Percentiles rank a stretch among this genome's conserved stretches.
phyloP scores from a whole-genome alignment of 768 basidiomycete species.

The Trametes cingulata region DNA sequence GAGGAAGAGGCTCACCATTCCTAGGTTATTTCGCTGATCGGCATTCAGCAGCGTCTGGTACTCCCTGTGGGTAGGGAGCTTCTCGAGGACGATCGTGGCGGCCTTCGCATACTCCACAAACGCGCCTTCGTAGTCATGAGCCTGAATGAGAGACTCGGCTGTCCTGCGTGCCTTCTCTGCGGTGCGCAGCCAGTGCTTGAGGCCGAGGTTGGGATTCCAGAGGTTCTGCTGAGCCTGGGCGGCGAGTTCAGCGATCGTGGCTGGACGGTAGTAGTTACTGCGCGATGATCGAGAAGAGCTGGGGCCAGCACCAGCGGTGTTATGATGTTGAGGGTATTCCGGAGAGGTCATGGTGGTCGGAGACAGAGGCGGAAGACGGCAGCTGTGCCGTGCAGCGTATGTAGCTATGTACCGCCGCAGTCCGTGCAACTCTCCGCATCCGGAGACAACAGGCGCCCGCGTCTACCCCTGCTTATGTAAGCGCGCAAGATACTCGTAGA shows the following conservation, averaged over 20 bases:
- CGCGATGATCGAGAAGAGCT: not conserved
- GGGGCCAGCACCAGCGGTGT: slow-evolving; percentile 5
- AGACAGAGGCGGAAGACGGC: slow-evolving; percentile 2
- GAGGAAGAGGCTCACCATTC: slow-evolving; percentile 51
- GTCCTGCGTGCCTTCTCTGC: slow-evolving; percentile 64
- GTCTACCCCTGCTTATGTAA: not conserved
- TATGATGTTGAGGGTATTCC: slow-evolving; percentile 13
- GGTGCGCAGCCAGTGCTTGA: slow-evolving; percentile 66
- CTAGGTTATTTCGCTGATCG: slow-evolving; percentile 66
- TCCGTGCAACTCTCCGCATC: not conserved
- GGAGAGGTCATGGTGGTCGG: slow-evolving; percentile 25
- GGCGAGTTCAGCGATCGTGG: slow-evolving; percentile 67
- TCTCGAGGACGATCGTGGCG: slow-evolving; percentile 77
- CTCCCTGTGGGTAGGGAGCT: slow-evolving; percentile 70
- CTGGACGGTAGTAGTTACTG: slow-evolving; percentile 40
- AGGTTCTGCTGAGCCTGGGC: slow-evolving; percentile 55
- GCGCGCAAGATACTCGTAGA: not conserved
- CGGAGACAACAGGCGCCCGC: not conserved
- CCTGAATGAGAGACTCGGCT: slow-evolving; percentile 47
- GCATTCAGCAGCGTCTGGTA: slow-evolving; percentile 55
- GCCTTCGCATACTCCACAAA: slow-evolving; percentile 74
- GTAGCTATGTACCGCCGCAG: slow-evolving; percentile 16
- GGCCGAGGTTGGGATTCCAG: slow-evolving; percentile 57
- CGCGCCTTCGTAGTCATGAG: slow-evolving; percentile 65
- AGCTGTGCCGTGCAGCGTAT: not conserved